phyloP scores from a whole-genome alignment of 257 asterid species.

The Ocimum tenuiflorum region DNA sequence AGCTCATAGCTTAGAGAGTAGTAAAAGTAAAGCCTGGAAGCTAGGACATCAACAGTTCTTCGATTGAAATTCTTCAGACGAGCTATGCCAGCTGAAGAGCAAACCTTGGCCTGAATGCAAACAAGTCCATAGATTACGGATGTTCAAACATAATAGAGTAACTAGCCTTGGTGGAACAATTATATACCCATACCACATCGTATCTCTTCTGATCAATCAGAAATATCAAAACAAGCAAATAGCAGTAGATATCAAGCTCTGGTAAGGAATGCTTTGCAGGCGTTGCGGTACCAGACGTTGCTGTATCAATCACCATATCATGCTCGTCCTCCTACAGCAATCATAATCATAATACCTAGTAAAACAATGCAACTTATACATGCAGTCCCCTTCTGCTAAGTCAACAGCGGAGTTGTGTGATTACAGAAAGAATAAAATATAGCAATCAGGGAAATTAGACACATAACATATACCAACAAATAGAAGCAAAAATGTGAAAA shows the following conservation, averaged over 20 bases:
- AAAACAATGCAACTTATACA: not conserved
- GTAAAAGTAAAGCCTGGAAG: conserved; percentile 67
- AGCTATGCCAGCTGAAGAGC: conserved; percentile 68
- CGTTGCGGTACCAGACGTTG: conserved; percentile 39
- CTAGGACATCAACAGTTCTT: conserved; percentile 67
- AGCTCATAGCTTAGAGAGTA: conserved; percentile 73
- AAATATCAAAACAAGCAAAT: conserved; percentile 55
- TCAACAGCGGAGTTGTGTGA: not conserved
- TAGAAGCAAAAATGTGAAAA: not conserved
- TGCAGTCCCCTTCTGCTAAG: not conserved
- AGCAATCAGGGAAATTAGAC: not conserved
- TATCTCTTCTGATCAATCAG: conserved; percentile 62
- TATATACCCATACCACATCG: conserved; percentile 41
- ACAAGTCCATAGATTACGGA: conserved; percentile 4
- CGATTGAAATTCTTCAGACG: conserved; percentile 50
- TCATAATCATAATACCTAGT: conserved; percentile 14
- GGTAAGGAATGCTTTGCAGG: conserved; percentile 53
- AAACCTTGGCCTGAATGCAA: conserved; percentile 57
- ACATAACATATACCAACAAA: not conserved
- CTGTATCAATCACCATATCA: conserved; percentile 54
- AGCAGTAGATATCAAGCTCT: conserved; percentile 63
- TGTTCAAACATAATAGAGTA: conserved; percentile 1
- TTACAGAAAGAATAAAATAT: not conserved
- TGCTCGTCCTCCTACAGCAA: conserved; percentile 51
- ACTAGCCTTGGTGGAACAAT: not conserved